Evolutionary conservation across 768 basidiomycete genomes (phyloP).

Genomic region (Antrodiella citrinella): DNA sequence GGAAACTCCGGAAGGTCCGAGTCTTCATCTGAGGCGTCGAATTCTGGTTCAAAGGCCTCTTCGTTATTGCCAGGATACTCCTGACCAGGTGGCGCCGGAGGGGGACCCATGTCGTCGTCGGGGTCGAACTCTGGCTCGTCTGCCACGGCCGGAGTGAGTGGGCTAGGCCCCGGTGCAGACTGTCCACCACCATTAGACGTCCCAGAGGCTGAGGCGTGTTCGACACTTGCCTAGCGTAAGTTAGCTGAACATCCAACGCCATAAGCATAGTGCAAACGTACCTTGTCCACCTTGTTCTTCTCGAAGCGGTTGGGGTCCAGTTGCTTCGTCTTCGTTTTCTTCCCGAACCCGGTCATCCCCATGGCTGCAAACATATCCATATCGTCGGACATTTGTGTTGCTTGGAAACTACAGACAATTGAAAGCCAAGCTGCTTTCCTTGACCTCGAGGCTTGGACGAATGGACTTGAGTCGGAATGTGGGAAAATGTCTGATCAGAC

Average conservation of each 20-base stretch:
- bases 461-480: neutral
- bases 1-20: conserved; percentile 65
- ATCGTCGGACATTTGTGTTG: too few relatives aligned
- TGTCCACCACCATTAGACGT: neutral
- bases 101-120: conserved; percentile 18
- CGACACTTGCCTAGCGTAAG: neutral
- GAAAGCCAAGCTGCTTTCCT: too few relatives aligned
- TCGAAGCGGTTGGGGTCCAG: conserved; percentile 76
- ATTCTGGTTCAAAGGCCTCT: conserved; percentile 22
- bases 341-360: conserved; percentile 83
- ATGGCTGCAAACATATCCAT: conserved; percentile 72
- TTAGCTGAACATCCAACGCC: neutral
- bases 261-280: conserved; percentile 7
- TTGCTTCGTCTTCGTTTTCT: conserved; percentile 53
- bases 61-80: neutral
- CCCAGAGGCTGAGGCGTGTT: neutral
- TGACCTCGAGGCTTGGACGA: neutral
- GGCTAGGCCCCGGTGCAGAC: neutral
- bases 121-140: conserved; percentile 23
- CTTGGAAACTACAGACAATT: too few relatives aligned
- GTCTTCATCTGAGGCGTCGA: conserved; percentile 35
- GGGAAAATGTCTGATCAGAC: too few relatives aligned
- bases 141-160: neutral
- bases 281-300: conserved; percentile 51
- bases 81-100: conserved; percentile 12